These are phyloP conservation scores for Darksidea phi DNA, from an alignment of 495 filamentous ascomycete genomes.

Conservation along the genomic window DNA sequence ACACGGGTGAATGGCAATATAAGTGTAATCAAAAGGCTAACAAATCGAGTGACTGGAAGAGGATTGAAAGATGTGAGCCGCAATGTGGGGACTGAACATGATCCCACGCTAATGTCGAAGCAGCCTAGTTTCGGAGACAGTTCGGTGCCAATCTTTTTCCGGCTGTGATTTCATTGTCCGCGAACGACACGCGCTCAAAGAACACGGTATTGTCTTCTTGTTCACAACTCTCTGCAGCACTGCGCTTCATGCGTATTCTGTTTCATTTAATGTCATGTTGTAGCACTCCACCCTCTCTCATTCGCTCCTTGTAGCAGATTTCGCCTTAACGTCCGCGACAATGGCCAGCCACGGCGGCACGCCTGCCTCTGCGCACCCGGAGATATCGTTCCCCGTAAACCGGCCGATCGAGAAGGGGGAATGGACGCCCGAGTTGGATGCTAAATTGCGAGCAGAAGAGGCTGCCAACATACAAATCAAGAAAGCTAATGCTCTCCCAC, in stretches of 20 bases:
- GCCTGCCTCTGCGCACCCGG: conserved; percentile 22
- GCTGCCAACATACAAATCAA: conserved; percentile 18
- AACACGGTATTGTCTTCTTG: not conserved
- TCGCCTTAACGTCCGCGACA: not conserved
- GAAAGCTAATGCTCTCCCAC: conserved; percentile 7
- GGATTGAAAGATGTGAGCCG: no score
- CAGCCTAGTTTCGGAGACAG: no score
- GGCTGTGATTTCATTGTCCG: no score
- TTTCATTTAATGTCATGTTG: not conserved
- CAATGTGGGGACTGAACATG: no score
- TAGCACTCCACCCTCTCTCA: not conserved
- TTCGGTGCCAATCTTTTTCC: no score
- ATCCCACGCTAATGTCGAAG: no score
- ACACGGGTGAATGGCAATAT: not conserved
- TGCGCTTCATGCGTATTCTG: not conserved
- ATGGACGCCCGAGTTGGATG: conserved; percentile 31
- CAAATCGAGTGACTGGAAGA: no score
- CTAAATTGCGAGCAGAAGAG: conserved; percentile 26
- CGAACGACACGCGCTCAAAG: not conserved
- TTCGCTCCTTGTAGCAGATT: not conserved
- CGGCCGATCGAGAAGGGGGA: conserved; percentile 17
- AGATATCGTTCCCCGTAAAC: conserved; percentile 33
- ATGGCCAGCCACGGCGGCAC: conserved; percentile 12
- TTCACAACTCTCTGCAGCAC: not conserved
- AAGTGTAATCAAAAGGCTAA: no score